These are phyloP conservation scores for Leucocoprinus leucothites DNA, from an alignment of 768 basidiomycete species.

Conservation along the genomic window DNA sequence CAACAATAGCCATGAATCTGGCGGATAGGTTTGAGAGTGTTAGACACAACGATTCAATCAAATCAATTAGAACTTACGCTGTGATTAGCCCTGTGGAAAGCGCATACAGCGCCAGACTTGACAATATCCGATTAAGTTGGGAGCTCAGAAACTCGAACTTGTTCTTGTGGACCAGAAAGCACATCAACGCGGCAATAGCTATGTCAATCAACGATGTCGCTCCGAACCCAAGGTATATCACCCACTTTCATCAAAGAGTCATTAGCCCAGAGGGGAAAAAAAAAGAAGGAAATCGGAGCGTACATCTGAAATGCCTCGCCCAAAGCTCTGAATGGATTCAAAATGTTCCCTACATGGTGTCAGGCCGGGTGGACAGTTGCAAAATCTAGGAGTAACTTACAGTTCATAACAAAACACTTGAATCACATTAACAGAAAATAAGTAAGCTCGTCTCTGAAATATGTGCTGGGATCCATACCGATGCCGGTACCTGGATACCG, in stretches of 20 bases:
- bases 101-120: conserved; percentile 27
- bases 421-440: too few relatives aligned
- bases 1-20: conserved; percentile 28
- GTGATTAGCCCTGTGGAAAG: conserved; percentile 30
- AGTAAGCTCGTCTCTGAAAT: too few relatives aligned
- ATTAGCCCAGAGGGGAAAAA: not conserved
- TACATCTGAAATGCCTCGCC: not conserved
- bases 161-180: conserved; percentile 27
- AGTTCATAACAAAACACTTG: not conserved
- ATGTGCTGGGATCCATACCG: not conserved
- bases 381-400: not conserved
- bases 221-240: conserved; percentile 29
- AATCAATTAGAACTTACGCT: conserved; percentile 16
- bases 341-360: not conserved
- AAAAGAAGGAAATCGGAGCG: not conserved
- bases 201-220: conserved; percentile 26
- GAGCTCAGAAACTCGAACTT: conserved; percentile 16
- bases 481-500: not conserved
- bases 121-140: conserved; percentile 23
- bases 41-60: too few relatives aligned
- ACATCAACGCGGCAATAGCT: conserved; percentile 28
- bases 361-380: not conserved
- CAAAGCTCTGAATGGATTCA: not conserved
- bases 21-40: too few relatives aligned
- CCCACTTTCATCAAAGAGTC: conserved; percentile 20